Conservation (phyloP, 345 rosid species). For the Aquilaria malaccensis region DNA sequence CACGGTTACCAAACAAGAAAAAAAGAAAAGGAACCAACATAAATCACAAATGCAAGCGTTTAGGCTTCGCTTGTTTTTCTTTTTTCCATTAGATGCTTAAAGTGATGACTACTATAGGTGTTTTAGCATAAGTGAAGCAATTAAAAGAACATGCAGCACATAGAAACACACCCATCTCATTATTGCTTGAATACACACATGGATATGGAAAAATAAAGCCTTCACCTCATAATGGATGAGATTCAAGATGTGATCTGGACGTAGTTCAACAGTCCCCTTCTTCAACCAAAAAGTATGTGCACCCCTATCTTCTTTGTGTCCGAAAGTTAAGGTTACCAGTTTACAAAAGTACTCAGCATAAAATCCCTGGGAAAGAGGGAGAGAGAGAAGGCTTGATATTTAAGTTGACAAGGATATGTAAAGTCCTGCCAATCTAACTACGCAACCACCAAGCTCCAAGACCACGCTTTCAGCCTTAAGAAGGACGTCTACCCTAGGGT, state of each 20-base stretch:
- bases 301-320: constrained; percentile 81
- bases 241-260: constrained; percentile 90
- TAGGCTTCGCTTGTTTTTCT: neutral
- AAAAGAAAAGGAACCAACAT: neutral
- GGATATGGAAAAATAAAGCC: neutral
- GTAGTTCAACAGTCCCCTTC: constrained; percentile 61
- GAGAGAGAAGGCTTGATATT: neutral
- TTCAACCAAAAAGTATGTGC: constrained; percentile 83
- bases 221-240: constrained; percentile 92
- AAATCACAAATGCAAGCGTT: neutral
- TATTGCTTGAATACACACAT: neutral
- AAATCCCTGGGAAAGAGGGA: neutral
- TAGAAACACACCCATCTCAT: neutral
- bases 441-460: constrained; percentile 68
- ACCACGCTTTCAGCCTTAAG: constrained; percentile 73
- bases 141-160: neutral
- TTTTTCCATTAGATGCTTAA: neutral
- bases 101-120: neutral
- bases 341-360: constrained; percentile 8
- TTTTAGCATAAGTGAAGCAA: neutral
- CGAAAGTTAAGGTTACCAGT: constrained; percentile 36
- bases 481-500: constrained; percentile 82
- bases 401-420: constrained; percentile 73
- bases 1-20: neutral
- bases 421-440: constrained; percentile 86